Percentiles rank a stretch among this genome's conserved stretches.
These are phyloP conservation scores for Punctularia strigosozonata DNA, from an alignment of 768 basidiomycete species.

Conservation along the genomic window DNA sequence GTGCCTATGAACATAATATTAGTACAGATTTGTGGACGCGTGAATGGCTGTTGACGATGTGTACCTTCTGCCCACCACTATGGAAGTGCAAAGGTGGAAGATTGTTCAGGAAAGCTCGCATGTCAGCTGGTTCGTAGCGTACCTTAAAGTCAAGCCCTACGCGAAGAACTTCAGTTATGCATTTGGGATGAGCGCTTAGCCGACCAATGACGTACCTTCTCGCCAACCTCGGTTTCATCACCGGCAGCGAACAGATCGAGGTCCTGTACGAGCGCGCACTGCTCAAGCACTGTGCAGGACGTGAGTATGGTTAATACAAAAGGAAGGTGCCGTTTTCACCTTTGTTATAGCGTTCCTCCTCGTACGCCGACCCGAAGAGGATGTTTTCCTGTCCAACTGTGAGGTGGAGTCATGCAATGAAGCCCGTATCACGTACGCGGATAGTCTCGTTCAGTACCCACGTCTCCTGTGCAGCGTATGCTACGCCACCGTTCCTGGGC, in stretches of 20 bases:
- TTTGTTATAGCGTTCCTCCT: conserved; percentile 30
- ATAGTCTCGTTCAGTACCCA: conserved; percentile 38
- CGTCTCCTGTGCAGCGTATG: conserved; percentile 35
- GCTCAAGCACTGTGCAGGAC: conserved; percentile 10
- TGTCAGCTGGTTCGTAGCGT: background rate
- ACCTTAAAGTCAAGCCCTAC: background rate
- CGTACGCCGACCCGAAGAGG: conserved; percentile 33
- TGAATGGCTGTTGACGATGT: conserved; percentile 6
- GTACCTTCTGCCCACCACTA: conserved; percentile 48
- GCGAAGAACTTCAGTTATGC: too few species aligned
- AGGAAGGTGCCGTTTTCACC: conserved; percentile 11
- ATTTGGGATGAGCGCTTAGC: too few species aligned
- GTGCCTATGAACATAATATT: conserved; percentile 28
- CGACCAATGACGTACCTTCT: too few species aligned
- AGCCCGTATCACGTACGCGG: conserved; percentile 9
- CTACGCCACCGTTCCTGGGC: conserved; percentile 31
- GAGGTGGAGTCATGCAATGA: background rate
- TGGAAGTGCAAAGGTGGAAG: conserved; percentile 10
- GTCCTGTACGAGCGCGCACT: conserved; percentile 12
- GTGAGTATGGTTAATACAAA: background rate
- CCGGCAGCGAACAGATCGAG: conserved; percentile 9
- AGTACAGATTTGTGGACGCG: conserved; percentile 2
- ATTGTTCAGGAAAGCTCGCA: background rate
- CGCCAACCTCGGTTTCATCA: conserved; percentile 15
- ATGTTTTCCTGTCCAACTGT: conserved; percentile 31